Conservation (phyloP, 192 early-diverging fungal species). For the Geosiphon pyriformis region DNA sequence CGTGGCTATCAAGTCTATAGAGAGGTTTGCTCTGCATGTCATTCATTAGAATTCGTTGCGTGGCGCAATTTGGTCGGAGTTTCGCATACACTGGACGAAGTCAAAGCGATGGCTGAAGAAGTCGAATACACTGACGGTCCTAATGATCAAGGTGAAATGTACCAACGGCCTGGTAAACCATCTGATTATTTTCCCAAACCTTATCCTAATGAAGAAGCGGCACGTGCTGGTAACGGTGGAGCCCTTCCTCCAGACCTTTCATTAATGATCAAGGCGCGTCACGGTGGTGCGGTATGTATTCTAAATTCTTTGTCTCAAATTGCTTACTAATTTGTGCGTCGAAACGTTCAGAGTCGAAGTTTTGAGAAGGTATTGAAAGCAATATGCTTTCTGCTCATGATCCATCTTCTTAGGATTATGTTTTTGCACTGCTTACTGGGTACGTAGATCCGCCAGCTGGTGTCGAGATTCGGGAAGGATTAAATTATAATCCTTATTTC, state of each 20-base stretch:
- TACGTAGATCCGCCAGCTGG: conserved; percentile 94
- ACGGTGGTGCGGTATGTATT: conserved; percentile 73
- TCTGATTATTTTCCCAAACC: conserved; percentile 86
- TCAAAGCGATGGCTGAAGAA: conserved; percentile 89
- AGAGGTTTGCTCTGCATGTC: conserved; percentile 96
- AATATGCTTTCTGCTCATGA: no score
- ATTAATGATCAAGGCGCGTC: conserved; percentile 90
- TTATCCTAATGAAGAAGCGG: conserved; percentile 96
- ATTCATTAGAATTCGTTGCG: conserved; percentile 89
- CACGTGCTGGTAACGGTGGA: conserved; percentile 92
- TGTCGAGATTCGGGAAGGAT: conserved; percentile 86
- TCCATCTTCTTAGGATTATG: conserved; percentile 76
- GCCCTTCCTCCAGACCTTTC: conserved; percentile 94
- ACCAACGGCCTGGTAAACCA: conserved; percentile 89
- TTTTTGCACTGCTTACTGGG: conserved; percentile 91
- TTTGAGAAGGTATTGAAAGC: no score
- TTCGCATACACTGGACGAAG: conserved; percentile 87
- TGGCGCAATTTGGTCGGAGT: conserved; percentile 97
- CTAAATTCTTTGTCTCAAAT: no score
- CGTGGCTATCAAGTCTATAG: conserved; percentile 99
- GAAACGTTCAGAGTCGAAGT: no score
- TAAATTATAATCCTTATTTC: conserved; percentile 99
- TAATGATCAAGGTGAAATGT: conserved; percentile 87
- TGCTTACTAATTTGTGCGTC: no score
- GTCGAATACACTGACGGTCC: conserved; percentile 90